Base-by-base conservation (phyloP, 768 basidiomycete genomes). In the Boletales sp. region DNA sequence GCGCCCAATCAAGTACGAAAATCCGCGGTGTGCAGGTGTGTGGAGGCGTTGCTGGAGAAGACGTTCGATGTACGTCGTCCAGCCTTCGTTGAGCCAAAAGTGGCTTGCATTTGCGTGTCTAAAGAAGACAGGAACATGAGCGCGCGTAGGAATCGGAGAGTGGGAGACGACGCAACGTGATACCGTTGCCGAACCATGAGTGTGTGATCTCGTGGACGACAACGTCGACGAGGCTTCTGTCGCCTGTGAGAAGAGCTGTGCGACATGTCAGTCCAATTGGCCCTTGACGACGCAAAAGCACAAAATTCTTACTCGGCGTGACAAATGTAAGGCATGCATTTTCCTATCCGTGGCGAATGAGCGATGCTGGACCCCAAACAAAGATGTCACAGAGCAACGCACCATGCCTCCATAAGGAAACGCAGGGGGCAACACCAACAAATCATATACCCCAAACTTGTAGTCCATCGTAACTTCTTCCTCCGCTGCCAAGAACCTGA, bases 321-420 rank as follows among this genome's bases (percentile, higher is more conserved):
- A 92, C 72, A 72, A 93, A 94, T 2, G 88, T 83, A 53, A 93
- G 63, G 61, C 90, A 93, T 0, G 89, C 82, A 60, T 94, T 93
- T 81, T 94, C 91, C 89, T 88, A 53, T 7, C 44, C 8, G 58
- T 32, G 42, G 24, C 9, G 30, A 21, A 34, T 56, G 9, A 47
- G 36, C n/a, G 19, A 45, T 24, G 5, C 34, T 8, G 15, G 13
- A n/a, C 32, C 29, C 15, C 35, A 9, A 6, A 12, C 14, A 14
- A 15, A 15, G 15, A 27, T 27, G 7, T 27, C 24, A 5, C 24
- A 27, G 5, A 27, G 14, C 21, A 51, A 51, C 54, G n/a, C 52
- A 83, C 85, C 89, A 89, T 86, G 45, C 90, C 90, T 43, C 92
- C 92, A 64, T 89, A 95, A 0, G 93, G 93, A 76, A 95, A 97